Evolutionary conservation across 83 land plant genomes (phyloP).

Genomic region (Picea abies): DNA sequence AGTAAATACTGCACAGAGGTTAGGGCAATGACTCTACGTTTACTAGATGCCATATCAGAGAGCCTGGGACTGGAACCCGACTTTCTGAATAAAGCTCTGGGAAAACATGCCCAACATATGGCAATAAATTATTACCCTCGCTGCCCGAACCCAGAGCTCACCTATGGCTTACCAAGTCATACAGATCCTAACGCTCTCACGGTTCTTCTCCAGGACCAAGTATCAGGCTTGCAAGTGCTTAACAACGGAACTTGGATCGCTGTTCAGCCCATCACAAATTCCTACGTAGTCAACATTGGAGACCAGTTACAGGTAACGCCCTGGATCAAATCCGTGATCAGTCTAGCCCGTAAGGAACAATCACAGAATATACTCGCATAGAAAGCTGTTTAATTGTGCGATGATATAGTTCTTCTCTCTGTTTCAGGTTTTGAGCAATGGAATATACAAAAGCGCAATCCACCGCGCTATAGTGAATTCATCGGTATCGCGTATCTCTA

Average conservation of each 20-base stretch:
- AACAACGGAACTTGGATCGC: conserved; percentile 40
- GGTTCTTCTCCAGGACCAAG: conserved; percentile 46
- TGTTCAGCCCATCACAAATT: conserved; percentile 39
- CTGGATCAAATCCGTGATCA: background rate
- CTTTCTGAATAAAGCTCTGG: too few relatives aligned
- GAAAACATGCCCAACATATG: too few relatives aligned
- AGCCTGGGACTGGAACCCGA: too few relatives aligned
- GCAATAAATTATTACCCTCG: too few relatives aligned
- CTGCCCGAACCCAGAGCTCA: conserved; percentile 6
- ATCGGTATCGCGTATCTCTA: conserved; percentile 17
- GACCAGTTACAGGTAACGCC: conserved; percentile 7
- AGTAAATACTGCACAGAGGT: conserved; percentile 12
- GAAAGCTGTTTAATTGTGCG: background rate
- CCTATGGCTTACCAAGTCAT: conserved; percentile 1
- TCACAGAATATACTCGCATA: background rate
- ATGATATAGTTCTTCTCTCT: background rate
- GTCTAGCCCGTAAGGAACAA: background rate
- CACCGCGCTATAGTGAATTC: too few relatives aligned
- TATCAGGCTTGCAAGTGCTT: conserved; percentile 51
- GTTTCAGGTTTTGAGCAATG: conserved; percentile 25
- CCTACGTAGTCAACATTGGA: conserved; percentile 36
- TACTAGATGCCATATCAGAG: conserved; percentile 55
- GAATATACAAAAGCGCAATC: too few relatives aligned
- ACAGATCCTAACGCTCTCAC: conserved; percentile 17
- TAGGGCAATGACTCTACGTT: conserved; percentile 32